Conservation (phyloP, 2,329 filamentous ascomycete species). For the Rhynchosporium graminicola region DNA sequence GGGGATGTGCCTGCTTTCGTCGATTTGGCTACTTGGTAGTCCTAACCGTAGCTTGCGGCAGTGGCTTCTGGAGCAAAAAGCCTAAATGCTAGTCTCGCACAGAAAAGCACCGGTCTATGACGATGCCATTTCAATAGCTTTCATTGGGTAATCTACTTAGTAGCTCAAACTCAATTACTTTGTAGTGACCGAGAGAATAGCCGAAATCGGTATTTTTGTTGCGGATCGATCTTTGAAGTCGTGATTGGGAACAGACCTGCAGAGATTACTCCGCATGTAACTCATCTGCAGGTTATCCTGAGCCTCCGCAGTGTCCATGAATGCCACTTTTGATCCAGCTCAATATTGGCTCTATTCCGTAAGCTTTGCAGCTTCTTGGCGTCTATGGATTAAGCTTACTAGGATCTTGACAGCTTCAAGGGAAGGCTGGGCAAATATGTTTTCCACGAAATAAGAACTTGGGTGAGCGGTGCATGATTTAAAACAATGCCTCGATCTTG, state of each 20-base stretch:
- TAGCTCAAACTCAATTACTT: not conserved
- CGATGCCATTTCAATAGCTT: not conserved
- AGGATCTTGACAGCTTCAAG: not conserved
- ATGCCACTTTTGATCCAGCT: not conserved
- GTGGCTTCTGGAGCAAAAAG: constrained; percentile 4
- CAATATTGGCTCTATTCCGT: not conserved
- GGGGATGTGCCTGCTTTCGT: not conserved
- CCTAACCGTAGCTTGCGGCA: not conserved
- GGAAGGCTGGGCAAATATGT: too few species aligned
- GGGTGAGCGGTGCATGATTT: too few species aligned
- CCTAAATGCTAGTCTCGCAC: not conserved
- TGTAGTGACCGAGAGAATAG: constrained; percentile 10
- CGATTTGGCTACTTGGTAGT: not conserved
- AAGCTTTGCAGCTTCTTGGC: not conserved
- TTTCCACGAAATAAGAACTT: too few species aligned
- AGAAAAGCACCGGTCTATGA: constrained; percentile 3
- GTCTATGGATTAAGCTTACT: not conserved
- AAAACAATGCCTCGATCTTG: too few species aligned
- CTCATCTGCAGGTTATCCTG: not conserved
- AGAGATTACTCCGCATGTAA: not conserved
- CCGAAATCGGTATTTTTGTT: constrained; percentile 5
- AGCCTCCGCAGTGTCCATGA: not conserved
- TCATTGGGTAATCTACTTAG: constrained; percentile 6
- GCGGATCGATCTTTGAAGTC: not conserved
- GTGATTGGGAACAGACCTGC: not conserved